phyloP scores from a whole-genome alignment of 2,329 filamentous ascomycete species.

The Rhexocercosporidium sp. region DNA sequence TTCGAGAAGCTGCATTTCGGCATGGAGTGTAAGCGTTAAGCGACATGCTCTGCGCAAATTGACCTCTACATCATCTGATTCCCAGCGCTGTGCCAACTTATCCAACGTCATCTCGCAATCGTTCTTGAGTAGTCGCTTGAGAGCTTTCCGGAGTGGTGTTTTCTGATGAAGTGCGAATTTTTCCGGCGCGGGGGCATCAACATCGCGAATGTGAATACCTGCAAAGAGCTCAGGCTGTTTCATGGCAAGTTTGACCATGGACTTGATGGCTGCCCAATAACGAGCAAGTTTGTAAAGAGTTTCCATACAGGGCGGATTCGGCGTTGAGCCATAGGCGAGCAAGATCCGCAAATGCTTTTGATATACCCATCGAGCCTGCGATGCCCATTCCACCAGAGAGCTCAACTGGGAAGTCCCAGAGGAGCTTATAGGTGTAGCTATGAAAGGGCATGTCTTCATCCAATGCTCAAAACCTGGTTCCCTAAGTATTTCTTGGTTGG shows the following conservation, averaged over 20 bases:
- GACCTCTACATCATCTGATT: slow-evolving; percentile 5
- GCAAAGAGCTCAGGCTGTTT: slow-evolving; percentile 11
- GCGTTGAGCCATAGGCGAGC: slow-evolving; percentile 6
- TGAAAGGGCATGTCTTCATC: slow-evolving; percentile 11
- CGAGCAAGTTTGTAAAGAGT: slow-evolving; percentile 11
- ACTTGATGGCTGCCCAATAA: slow-evolving; percentile 10
- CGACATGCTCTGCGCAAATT: slow-evolving; percentile 10
- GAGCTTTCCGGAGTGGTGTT: slow-evolving; percentile 10
- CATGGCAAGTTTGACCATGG: slow-evolving; percentile 11
- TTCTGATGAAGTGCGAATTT: slow-evolving; percentile 9
- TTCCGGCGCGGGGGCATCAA: slow-evolving; percentile 7
- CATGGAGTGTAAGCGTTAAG: slow-evolving; percentile 13
- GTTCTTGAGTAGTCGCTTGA: slow-evolving; percentile 10
- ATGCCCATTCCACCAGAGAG: slow-evolving; percentile 9
- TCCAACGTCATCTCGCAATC: slow-evolving; percentile 12
- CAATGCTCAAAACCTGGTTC: slow-evolving; percentile 8
- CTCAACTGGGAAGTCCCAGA: neutral
- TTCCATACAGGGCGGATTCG: slow-evolving; percentile 10
- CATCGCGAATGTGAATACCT: slow-evolving; percentile 7
- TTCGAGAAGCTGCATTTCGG: slow-evolving; percentile 8
- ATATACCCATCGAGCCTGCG: slow-evolving; percentile 11
- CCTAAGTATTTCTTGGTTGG: slow-evolving; percentile 8
- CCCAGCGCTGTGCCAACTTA: slow-evolving; percentile 9
- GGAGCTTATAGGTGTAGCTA: slow-evolving; percentile 1
- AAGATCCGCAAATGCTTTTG: slow-evolving; percentile 9